Conservation (phyloP, 352 stramenopile genomes). For the Stramenopiles sp. region DNA sequence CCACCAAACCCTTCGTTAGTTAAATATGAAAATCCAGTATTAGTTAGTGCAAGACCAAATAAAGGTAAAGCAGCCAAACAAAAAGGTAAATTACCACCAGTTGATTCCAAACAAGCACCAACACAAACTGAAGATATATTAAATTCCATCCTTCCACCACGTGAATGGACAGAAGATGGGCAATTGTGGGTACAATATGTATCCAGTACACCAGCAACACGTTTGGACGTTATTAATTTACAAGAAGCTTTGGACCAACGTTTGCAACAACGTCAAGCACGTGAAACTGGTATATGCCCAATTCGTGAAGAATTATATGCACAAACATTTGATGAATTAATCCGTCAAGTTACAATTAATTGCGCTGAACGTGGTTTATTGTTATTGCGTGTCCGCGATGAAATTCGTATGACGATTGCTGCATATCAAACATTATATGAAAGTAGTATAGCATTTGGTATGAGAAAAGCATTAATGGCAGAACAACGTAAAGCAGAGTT, state of each 20-base stretch:
- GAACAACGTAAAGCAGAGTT: conserved; percentile 69
- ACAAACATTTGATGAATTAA: conserved; percentile 75
- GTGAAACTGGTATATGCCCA: conserved; percentile 70
- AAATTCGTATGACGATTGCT: conserved; percentile 69
- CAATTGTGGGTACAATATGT: conserved; percentile 79
- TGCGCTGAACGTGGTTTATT: conserved; percentile 65
- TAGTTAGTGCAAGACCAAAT: conserved; percentile 60
- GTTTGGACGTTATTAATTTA: conserved; percentile 70
- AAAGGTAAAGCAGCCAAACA: conserved; percentile 29
- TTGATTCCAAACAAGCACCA: conserved; percentile 21
- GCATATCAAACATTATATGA: conserved; percentile 78
- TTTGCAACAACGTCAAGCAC: conserved; percentile 63
- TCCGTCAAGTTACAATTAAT: conserved; percentile 74
- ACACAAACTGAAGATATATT: conserved; percentile 64
- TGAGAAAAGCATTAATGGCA: conserved; percentile 72
- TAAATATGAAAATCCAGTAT: conserved; percentile 68
- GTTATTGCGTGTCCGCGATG: conserved; percentile 59
- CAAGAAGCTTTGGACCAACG: conserved; percentile 65
- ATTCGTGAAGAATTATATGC: conserved; percentile 71
- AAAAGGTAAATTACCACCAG: conserved; percentile 18
- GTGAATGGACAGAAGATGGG: conserved; percentile 57
- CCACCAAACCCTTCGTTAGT: conserved; percentile 57
- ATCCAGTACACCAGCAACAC: conserved; percentile 59
- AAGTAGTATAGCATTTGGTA: conserved; percentile 67
- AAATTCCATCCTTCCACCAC: conserved; percentile 63